Percentiles rank a stretch among this genome's conserved stretches.
Conservation (phyloP, 306 rosid genomes). For the Sesbania bispinosa region DNA sequence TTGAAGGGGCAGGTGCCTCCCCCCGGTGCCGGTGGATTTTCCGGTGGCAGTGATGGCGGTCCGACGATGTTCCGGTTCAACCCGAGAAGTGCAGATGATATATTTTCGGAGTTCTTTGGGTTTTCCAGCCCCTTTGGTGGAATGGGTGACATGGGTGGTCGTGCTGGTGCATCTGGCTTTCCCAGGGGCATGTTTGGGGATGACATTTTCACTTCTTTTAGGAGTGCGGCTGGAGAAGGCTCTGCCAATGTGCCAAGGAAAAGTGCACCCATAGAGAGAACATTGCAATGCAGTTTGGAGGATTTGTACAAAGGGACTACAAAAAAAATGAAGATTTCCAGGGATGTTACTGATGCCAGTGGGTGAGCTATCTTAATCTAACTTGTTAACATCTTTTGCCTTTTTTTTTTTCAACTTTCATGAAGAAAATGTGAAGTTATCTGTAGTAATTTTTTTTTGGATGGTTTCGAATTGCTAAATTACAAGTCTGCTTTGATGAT, state of each 20-base stretch:
- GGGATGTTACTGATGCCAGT: slow-evolving; percentile 70
- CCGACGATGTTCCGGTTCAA: slow-evolving; percentile 63
- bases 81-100: slow-evolving; percentile 73
- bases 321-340: slow-evolving; percentile 94
- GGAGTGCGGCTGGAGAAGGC: slow-evolving; percentile 52
- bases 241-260: slow-evolving; percentile 53
- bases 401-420: background rate
- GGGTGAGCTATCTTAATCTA: slow-evolving; percentile 59
- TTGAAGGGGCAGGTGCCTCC: slow-evolving; percentile 76
- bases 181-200: slow-evolving; percentile 57
- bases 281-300: slow-evolving; percentile 73
- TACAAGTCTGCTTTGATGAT: background rate
- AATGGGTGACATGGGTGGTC: slow-evolving; percentile 66
- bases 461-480: background rate
- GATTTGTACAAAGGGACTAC: slow-evolving; percentile 87
- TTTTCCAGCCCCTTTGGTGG: slow-evolving; percentile 61
- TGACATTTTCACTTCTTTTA: slow-evolving; percentile 45
- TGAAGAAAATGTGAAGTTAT: background rate
- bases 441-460: background rate
- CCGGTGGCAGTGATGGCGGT: slow-evolving; percentile 44
- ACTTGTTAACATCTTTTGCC: background rate
- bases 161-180: slow-evolving; percentile 55
- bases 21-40: slow-evolving; percentile 53
- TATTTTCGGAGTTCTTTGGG: slow-evolving; percentile 76
- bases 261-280: slow-evolving; percentile 60